A percentile compares a stretch with the other conserved stretches of the same genome.
Evolutionary conservation across 2,329 filamentous ascomycete species (phyloP).

Genomic region (Pseudogymnoascus sp.): DNA sequence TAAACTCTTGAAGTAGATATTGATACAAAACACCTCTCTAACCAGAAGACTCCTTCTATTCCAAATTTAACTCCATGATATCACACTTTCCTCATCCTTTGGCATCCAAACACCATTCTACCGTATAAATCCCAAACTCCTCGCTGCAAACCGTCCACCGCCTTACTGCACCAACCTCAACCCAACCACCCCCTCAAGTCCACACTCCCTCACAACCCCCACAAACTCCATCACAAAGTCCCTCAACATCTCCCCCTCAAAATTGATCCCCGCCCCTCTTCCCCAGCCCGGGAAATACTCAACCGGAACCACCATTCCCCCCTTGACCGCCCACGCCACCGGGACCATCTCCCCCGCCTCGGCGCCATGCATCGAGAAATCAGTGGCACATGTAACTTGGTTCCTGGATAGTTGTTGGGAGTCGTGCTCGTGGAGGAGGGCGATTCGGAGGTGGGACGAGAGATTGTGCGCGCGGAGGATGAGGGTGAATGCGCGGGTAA

Average conservation of each 20-base stretch:
- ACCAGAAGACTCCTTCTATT: neutral
- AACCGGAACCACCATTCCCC: neutral
- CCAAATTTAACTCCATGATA: neutral
- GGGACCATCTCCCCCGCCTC: neutral
- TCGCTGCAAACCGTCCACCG: neutral
- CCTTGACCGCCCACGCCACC: neutral
- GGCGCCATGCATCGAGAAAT: neutral
- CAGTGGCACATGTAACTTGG: neutral
- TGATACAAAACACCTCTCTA: neutral
- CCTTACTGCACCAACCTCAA: neutral
- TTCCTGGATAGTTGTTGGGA: neutral
- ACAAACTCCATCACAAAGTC: neutral
- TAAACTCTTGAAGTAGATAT: neutral
- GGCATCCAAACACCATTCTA: too few relatives aligned
- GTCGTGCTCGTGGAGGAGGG: neutral
- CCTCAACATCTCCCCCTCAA: neutral
- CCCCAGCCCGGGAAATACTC: neutral
- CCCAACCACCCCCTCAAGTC: conserved; percentile 3
- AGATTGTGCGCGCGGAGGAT: neutral
- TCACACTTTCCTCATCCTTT: neutral
- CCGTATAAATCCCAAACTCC: neutral
- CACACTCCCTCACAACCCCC: neutral
- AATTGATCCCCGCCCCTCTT: neutral
- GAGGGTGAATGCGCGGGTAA: neutral
- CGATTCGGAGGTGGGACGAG: neutral